phyloP scores from a whole-genome alignment of 805 yeast species.

The Saccharomycopsis sp. region DNA sequence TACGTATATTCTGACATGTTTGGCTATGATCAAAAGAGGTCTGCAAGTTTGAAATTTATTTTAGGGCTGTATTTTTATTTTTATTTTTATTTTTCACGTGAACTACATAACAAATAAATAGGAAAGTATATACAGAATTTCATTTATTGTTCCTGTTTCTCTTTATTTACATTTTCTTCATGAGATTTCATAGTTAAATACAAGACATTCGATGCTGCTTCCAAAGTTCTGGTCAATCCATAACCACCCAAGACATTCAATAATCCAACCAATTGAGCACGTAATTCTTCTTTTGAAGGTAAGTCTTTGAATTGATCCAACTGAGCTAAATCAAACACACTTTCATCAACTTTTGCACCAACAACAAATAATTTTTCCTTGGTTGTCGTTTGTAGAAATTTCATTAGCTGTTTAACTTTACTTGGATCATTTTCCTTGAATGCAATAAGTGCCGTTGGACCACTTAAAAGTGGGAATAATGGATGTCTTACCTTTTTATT shows the following conservation, averaged over 20 bases:
- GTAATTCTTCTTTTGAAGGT: conserved; percentile 64
- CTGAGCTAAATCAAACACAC: conserved; percentile 43
- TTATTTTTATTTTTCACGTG: too few species aligned
- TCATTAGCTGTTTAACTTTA: conserved; percentile 54
- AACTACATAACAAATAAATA: too few species aligned
- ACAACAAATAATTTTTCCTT: conserved; percentile 72
- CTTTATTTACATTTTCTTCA: conserved; percentile 19
- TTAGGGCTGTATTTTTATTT: too few species aligned
- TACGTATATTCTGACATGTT: conserved; percentile 33
- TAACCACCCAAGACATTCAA: conserved; percentile 84
- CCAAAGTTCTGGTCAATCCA: conserved; percentile 77
- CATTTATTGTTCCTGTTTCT: background rate
- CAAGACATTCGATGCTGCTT: conserved; percentile 56
- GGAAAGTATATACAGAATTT: too few species aligned
- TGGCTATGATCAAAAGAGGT: background rate
- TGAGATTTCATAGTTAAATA: conserved; percentile 72
- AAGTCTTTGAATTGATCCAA: conserved; percentile 62
- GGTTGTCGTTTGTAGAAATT: conserved; percentile 40
- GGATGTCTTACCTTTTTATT: conserved; percentile 54
- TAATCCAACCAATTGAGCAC: conserved; percentile 75
- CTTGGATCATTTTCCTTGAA: conserved; percentile 67
- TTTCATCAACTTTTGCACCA: conserved; percentile 77
- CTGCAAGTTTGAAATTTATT: background rate
- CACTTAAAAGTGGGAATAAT: conserved; percentile 58
- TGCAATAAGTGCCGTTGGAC: conserved; percentile 80